Evolutionary conservation across 306 rosid species (phyloP).

Genomic region (Fagus sylvatica): DNA sequence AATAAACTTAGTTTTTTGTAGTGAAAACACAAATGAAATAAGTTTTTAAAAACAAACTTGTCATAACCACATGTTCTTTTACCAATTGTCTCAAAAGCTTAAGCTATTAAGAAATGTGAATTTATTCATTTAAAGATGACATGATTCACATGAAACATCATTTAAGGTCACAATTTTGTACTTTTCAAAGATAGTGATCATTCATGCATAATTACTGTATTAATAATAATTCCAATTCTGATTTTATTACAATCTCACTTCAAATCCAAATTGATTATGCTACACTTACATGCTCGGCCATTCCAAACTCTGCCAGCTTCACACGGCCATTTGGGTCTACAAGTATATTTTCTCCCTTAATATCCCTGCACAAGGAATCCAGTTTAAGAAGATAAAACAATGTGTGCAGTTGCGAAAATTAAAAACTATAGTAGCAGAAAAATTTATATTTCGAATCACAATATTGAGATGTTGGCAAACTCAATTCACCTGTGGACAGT

Average conservation of each 20-base stretch:
- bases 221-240: background rate
- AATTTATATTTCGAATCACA: conserved; percentile 14
- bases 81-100: no score
- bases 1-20: no score
- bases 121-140: no score
- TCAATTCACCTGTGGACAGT: conserved; percentile 86
- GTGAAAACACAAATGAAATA: conserved; percentile 22
- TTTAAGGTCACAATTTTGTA: background rate
- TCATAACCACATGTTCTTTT: no score
- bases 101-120: no score
- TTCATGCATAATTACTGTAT: conserved; percentile 15
- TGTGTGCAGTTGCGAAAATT: conserved; percentile 8
- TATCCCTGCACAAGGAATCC: conserved; percentile 66
- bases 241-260: background rate
- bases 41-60: conserved; percentile 31
- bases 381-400: conserved; percentile 23
- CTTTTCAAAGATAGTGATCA: background rate
- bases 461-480: conserved; percentile 21
- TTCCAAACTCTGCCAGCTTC: conserved; percentile 98
- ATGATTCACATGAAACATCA: background rate
- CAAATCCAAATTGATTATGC: conserved; percentile 20
- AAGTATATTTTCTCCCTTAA: conserved; percentile 96
- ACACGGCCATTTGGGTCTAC: conserved; percentile 95
- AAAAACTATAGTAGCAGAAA: conserved; percentile 17
- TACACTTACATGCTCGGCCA: conserved; percentile 96